These are phyloP conservation scores for Vicia villosa DNA, from an alignment of 306 rosid genomes.

Conservation along the genomic window DNA sequence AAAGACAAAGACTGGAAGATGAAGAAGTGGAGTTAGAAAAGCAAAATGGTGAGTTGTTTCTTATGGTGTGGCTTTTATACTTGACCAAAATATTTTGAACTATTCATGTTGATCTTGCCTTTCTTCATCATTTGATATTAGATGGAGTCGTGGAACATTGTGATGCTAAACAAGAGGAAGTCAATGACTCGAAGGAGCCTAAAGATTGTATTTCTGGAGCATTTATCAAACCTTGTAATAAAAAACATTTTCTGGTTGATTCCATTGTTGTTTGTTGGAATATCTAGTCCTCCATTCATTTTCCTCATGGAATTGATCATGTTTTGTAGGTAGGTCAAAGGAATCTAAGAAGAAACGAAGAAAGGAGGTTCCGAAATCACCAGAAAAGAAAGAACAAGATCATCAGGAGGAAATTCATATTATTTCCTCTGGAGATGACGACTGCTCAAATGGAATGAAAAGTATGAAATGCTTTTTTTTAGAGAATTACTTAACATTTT, in stretches of 20 bases:
- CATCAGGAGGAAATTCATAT: conserved; percentile 41
- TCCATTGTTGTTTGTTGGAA: neutral
- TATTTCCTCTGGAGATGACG: conserved; percentile 51
- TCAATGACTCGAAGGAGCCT: conserved; percentile 12
- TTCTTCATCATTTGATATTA: conserved; percentile 2
- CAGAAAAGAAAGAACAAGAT: conserved; percentile 35
- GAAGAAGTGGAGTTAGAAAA: conserved; percentile 38
- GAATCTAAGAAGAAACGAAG: conserved; percentile 54
- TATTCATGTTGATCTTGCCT: neutral
- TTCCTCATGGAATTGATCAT: neutral
- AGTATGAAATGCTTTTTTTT: conserved; percentile 41
- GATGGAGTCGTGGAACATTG: conserved; percentile 28
- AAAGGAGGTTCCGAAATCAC: conserved; percentile 40
- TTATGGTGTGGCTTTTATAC: neutral
- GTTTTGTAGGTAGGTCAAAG: conserved; percentile 60
- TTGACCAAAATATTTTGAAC: neutral
- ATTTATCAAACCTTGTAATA: conserved; percentile 29
- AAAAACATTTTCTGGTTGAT: neutral
- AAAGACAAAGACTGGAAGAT: conserved; percentile 17
- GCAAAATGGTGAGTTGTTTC: conserved; percentile 43
- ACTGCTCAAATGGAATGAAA: conserved; percentile 56
- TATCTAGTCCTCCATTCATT: conserved; percentile 22
- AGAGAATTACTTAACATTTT: conserved; percentile 12
- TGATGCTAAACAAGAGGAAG: conserved; percentile 19
- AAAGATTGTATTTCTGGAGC: conserved; percentile 31